Base-by-base conservation (phyloP, 2,329 filamentous ascomycete genomes). In the Epichloe amarillans region DNA sequence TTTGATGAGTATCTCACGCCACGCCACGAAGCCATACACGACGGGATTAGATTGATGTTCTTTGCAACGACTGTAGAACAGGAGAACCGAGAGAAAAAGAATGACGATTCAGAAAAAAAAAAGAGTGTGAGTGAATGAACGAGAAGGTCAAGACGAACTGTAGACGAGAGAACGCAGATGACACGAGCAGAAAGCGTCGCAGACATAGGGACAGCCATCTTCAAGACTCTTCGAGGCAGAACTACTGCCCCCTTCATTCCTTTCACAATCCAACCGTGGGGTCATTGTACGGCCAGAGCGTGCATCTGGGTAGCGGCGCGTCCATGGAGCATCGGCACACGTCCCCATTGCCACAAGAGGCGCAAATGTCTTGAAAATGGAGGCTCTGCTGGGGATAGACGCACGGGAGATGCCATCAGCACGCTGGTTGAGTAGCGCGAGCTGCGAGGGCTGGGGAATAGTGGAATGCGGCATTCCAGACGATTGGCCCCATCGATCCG, bases 211-310 rank as follows among this genome's bases (percentile, higher is more conserved):
- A 46, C 30, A 51, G 45, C 38, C 46, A 52, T 54, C 53, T 60
- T 61, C 59, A 60, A 54, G 64, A 62, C 62, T 66, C 64, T 62
- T 53, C 49, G 53, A 51, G 54, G 53, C 42, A 55, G 45, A 51
- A 51, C 64, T 66, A 65, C 52, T 52, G 38, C 58, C 57, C 65
- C 66, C 66, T 69, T 65, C 66, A 69, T 69, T 69, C 66, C 66
- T 62, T 30, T 50, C 48, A 61, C 45, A 53, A 43, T 43, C 47
- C 52, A 52, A 54, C 52, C 60, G 57, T 57, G 45, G 47, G 50
- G 53, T 56, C 54, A 58, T 52, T 53, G 52, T 52, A 26, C 35
- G 51, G 46, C 48, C 41, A 17, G 15, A 21, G 19, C 30, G 17
- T 46, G 30, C 42, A n/a, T 30, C 17, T 42, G 46, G 15, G 8